These are phyloP conservation scores for Eremothecium coryli DNA, from an alignment of 1,139 yeast species.

Conservation along the genomic window DNA sequence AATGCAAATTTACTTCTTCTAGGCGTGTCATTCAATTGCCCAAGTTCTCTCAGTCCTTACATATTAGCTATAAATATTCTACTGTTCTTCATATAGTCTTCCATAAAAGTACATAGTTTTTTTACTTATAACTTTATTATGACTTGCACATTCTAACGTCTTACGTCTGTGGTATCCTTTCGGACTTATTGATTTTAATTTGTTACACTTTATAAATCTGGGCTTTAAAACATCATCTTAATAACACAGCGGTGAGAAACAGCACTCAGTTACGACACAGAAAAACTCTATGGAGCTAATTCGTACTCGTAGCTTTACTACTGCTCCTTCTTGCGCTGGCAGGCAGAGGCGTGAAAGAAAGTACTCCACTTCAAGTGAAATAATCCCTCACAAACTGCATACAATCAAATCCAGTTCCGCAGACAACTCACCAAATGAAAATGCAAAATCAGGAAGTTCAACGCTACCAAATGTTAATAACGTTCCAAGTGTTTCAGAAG, in stretches of 20 bases:
- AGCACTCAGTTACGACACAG: no score
- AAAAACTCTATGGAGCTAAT: background rate
- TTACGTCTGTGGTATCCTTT: no score
- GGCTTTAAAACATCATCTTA: no score
- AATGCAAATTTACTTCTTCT: background rate
- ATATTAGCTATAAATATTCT: background rate
- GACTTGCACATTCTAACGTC: no score
- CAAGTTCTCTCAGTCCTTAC: slow-evolving; percentile 1
- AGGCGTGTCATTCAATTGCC: slow-evolving; percentile 4
- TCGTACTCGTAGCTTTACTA: background rate
- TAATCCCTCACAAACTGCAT: background rate
- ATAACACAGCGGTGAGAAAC: no score
- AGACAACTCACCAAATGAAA: background rate
- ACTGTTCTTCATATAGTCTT: slow-evolving; percentile 1
- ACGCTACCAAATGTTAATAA: slow-evolving; percentile 1
- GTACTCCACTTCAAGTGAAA: slow-evolving; percentile 1
- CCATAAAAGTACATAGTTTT: background rate
- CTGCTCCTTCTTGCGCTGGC: background rate
- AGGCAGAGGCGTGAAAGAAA: background rate
- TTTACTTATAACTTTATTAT: no score
- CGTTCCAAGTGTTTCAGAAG: slow-evolving; percentile 25
- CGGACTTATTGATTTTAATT: no score
- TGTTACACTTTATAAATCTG: no score
- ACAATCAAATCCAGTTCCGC: no score
- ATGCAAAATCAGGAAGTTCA: background rate